A percentile compares a stretch with the other conserved stretches of the same genome.
These are phyloP conservation scores for Russula vinacea DNA, from an alignment of 768 basidiomycete species.

Conservation along the genomic window DNA sequence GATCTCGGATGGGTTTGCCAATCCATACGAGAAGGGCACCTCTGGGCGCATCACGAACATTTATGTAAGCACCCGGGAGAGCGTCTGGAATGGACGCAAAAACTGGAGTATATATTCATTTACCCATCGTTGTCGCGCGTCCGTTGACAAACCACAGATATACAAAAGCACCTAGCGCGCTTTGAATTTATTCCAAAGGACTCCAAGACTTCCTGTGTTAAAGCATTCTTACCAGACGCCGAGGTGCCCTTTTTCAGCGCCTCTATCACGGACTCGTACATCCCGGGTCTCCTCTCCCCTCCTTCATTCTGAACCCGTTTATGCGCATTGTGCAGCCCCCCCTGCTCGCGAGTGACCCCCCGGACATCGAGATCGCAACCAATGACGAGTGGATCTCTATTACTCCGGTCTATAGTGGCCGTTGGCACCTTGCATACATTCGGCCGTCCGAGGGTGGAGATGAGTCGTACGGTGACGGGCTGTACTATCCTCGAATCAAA, in stretches of 20 bases:
- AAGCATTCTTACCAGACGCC: slow-evolving; percentile 6
- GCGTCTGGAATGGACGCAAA: slow-evolving; percentile 22
- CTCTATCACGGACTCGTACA: slow-evolving; percentile 18
- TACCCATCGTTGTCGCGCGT: too few relatives aligned
- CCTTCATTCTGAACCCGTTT: background rate
- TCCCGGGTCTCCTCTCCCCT: slow-evolving; percentile 15
- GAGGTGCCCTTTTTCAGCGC: slow-evolving; percentile 25
- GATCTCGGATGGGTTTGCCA: background rate
- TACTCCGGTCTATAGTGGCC: slow-evolving; percentile 13
- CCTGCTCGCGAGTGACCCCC: background rate
- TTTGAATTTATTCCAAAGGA: slow-evolving; percentile 15
- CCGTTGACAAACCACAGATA: slow-evolving; percentile 5
- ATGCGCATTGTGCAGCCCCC: slow-evolving; percentile 19
- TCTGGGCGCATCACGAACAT: slow-evolving; percentile 20
- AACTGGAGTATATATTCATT: slow-evolving; percentile 20
- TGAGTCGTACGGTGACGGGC: slow-evolving; percentile 23
- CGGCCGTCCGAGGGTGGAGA: background rate
- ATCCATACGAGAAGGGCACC: slow-evolving; percentile 9
- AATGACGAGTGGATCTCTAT: slow-evolving; percentile 16
- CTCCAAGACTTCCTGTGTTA: background rate
- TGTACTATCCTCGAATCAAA: slow-evolving; percentile 10
- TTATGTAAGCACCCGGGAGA: slow-evolving; percentile 19
- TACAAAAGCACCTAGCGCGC: slow-evolving; percentile 22
- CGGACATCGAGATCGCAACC: background rate
- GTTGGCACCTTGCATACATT: slow-evolving; percentile 18